Evolutionary conservation across 139 green algal genomes (phyloP), one percentile per base, ranked within the genome.

Genomic region (Chlorella sp.): DNA sequence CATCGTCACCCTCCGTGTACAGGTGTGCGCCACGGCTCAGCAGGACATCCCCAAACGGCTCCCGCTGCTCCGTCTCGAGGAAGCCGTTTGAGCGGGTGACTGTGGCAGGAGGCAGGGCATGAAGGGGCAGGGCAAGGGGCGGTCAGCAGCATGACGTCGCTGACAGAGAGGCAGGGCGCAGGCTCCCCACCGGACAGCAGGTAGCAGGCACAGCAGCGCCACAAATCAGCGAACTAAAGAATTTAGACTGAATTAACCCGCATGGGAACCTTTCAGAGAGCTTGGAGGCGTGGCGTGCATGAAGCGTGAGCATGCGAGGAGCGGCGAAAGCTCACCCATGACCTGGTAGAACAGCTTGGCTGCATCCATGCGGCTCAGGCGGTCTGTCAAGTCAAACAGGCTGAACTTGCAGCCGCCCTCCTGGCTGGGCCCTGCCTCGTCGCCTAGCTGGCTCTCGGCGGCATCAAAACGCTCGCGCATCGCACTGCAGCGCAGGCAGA

Each of bases 281-380:
- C n/a, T n/a, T n/a, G n/a, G n/a, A n/a, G n/a, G n/a, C n/a, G n/a
- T n/a, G n/a, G n/a, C n/a, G n/a, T n/a, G n/a, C n/a, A n/a, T n/a
- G n/a, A n/a, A n/a, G n/a, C n/a, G n/a, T n/a, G n/a, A n/a, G n/a
- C n/a, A n/a, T n/a, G n/a, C n/a, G n/a, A n/a, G n/a, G n/a, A n/a
- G n/a, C n/a, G n/a, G n/a, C n/a, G n/a, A n/a, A n/a, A 37, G n/a
- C 86, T 60, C 53, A 91, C 87, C 88, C 73, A 91, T 89, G 21
- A 88, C 68, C 19, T 92, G 89, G 68, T 86, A 88, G 75, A 93
- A 93, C 0, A 92, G 81, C 71, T 91, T 90, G n/a, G 91, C 91
- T 26, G 89, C 89, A 18, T 92, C 83, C 40, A 76, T 61, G 24
- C 89, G 86, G 39, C 75, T 91, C 18, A 93, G 86, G 22, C 73